Conservation (phyloP, 2,329 filamentous ascomycete species). For the Fusarium aywerte region DNA sequence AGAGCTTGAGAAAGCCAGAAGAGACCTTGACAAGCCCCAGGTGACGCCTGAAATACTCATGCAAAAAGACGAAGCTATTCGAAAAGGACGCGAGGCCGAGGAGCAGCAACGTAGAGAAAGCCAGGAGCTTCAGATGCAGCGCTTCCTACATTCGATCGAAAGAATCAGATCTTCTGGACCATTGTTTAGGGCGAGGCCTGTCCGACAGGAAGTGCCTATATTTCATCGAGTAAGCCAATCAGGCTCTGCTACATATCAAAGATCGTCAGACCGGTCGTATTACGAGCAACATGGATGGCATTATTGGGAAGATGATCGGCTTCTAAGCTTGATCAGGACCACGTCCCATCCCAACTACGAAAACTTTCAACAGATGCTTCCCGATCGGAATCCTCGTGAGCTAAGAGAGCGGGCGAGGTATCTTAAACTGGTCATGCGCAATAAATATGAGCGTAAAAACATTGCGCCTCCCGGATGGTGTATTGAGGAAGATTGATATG, state of each 20-base stretch:
- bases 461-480: conserved; percentile 45
- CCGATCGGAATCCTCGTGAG: conserved; percentile 30
- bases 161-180: conserved; percentile 1
- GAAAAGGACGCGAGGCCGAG: conserved; percentile 7
- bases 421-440: conserved; percentile 37
- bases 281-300: conserved; percentile 43
- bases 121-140: conserved; percentile 28
- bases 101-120: not conserved
- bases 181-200: not conserved
- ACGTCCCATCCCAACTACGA: conserved; percentile 20
- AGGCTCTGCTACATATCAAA: not conserved
- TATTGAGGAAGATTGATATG: conserved; percentile 23
- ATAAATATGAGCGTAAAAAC: conserved; percentile 33
- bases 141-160: conserved; percentile 37
- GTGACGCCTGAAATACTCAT: conserved; percentile 5
- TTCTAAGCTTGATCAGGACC: conserved; percentile 42
- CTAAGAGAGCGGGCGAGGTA: conserved; percentile 34
- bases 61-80: conserved; percentile 19
- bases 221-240: conserved; percentile 15
- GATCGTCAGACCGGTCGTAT: conserved; percentile 24
- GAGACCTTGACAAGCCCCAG: conserved; percentile 6
- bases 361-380: conserved; percentile 27
- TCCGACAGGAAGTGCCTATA: not conserved
- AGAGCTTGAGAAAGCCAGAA: conserved; percentile 21
- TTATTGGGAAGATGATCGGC: conserved; percentile 43